Base-by-base conservation (phyloP, 2,329 filamentous ascomycete species). In the Cladorrhinum sp. region DNA sequence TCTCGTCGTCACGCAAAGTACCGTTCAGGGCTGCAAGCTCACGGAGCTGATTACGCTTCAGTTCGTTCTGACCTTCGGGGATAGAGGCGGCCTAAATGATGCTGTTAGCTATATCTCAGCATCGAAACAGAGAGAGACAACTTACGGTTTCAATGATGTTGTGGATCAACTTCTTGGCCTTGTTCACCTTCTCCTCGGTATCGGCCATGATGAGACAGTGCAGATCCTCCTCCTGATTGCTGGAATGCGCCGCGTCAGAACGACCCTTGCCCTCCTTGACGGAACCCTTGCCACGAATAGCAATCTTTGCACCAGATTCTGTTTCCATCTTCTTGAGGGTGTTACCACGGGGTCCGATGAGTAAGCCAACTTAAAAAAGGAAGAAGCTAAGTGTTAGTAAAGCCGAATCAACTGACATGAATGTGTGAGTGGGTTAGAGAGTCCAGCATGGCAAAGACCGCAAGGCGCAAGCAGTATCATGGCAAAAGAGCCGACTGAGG, bases 131-230 rank as follows among this genome's bases (percentile, higher is more conserved):
- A n/a, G 23, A n/a, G 18, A 20, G 32, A 32, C 16, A 4, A 85
- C 89, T 80, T 82, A 96, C 93, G 62, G 95, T 99, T 78, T 99
- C 95, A 73, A 99, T 98, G 72, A 99, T 90, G 68, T 98, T 97
- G 78, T 99, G 93, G 65, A 99, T 96, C 64, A 98, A 79, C 78
- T 96, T 92, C 82, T 98, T 99, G 67, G 95, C 95, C 79, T 98
- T 99, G 81, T 96, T 96, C 74, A 99, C 93, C 81, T 99, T 99
- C 65, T 99, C 95, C 80, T 99, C 96, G 38, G 93, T 98, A 73
- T 99, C 95, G 72, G 95, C 95, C 95, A 99, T 99, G 79, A 99
- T 98, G 74, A 99, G 81, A 78, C 95, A 99, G 79, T 99, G 95
- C 60, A 99, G 84, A 76, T 99, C 95, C 79, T 99, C 95, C 81